Evolutionary conservation across 192 early-diverging fungal species (phyloP), one percentile per base, ranked within the genome.

Genomic region (Backusella macrospora): DNA sequence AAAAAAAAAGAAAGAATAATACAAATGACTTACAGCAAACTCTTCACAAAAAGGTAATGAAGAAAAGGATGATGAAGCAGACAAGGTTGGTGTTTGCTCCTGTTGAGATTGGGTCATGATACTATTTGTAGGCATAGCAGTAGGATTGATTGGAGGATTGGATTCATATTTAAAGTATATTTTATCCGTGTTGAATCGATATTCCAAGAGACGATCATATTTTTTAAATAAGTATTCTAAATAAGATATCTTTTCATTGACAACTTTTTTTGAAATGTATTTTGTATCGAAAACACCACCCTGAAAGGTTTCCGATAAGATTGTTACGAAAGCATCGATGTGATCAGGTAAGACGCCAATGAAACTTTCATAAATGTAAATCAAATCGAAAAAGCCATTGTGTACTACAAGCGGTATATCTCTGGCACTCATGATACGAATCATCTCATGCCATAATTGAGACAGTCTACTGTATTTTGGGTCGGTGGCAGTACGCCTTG

Each of bases 251-350:
- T 79, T 80, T 72, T 96, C 94, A 29, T 83, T 73, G 0, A 84
- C 82, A 9, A 91, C 86, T 62, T 81, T 90, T 48, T 94, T 92
- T 3, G 93, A 82, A 13, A 96, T 74, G 70, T 93, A 92, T 80
- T 98, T 99, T 73, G 98, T 99, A 80, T 99, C 98, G 69, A 90
- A 93, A 18, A 98, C 85, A 2, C 96, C 96, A 37, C 85, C 95
- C 38, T 86, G 89, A 72, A 99, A 97, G 92, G 95, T 92, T 40
- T 89, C 87, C 15, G 72, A 72, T 15, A 98, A 70, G 78, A 96
- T 96, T 14, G 88, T 87, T 1, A 92, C 79, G 80, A 99, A 96
- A 0, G 85, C 83, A 45, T 81, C 78, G 55, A 98, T 78, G 6
- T 85, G 78, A 38, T 77, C 76, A 0, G 98, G 98, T 34, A 98